Evolutionary conservation across 129 eudicot genomes (phyloP).

Genomic region (Tagetes erecta): DNA sequence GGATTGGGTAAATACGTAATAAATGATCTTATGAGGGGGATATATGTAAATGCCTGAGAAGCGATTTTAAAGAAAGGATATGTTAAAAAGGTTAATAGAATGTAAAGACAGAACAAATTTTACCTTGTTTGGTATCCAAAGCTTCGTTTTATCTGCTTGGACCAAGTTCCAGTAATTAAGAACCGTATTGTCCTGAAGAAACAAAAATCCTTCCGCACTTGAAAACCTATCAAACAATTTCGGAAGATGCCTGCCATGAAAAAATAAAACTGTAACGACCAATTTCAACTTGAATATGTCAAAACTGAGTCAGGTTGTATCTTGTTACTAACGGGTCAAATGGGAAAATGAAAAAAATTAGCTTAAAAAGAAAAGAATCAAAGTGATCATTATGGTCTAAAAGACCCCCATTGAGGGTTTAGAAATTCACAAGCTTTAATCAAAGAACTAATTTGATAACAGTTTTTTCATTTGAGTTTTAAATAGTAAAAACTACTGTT

Average conservation of each 20-base stretch:
- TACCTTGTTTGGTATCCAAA: constrained; percentile 97
- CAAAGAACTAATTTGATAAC: not conserved
- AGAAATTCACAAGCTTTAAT: not conserved
- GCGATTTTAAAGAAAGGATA: too few relatives aligned
- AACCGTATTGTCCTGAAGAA: constrained; percentile 83
- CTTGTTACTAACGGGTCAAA: not conserved
- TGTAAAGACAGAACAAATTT: not conserved
- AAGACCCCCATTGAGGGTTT: not conserved
- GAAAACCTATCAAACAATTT: constrained; percentile 68
- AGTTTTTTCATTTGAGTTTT: not conserved
- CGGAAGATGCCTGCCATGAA: constrained; percentile 68
- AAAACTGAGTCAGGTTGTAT: not conserved
- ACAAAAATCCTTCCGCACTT: constrained; percentile 92
- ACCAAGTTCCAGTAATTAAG: constrained; percentile 98
- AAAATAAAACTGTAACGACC: not conserved
- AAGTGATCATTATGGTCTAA: not conserved
- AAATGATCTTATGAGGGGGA: too few relatives aligned
- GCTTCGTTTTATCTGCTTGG: constrained; percentile 88
- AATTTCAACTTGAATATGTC: not conserved
- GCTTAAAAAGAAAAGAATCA: not conserved
- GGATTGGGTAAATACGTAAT: too few relatives aligned
- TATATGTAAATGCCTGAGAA: too few relatives aligned
- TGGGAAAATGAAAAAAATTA: not conserved
- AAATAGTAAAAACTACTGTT: not conserved
- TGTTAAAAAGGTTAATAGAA: not conserved